Evolutionary conservation across 441 rosid genomes (phyloP).

Genomic region (Pelargonium myrrhifolium): DNA sequence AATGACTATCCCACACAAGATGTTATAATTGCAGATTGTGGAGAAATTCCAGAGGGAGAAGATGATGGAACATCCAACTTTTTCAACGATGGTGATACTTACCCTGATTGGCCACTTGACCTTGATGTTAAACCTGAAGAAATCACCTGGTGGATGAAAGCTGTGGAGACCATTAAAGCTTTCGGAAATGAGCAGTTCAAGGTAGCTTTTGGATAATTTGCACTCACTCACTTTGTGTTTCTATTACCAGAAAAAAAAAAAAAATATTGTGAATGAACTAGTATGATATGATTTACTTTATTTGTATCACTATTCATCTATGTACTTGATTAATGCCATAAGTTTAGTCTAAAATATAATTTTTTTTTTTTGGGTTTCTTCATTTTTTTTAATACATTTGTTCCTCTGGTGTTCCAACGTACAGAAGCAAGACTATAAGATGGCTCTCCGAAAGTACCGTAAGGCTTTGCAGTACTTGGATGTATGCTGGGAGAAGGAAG

Average conservation of each 20-base stretch:
- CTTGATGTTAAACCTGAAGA: not conserved
- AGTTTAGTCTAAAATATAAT: no score
- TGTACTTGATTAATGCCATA: no score
- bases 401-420: not conserved
- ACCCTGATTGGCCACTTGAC: not conserved
- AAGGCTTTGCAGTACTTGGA: not conserved
- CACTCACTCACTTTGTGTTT: not conserved
- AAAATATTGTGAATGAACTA: not conserved
- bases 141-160: not conserved
- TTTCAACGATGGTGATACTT: not conserved
- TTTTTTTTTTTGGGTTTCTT: no score
- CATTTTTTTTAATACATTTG: no score
- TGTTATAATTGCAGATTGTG: conserved; percentile 71
- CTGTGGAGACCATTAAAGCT: not conserved
- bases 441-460: not conserved
- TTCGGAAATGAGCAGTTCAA: not conserved
- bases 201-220: not conserved
- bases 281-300: no score
- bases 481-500: not conserved
- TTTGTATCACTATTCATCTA: no score
- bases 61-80: not conserved
- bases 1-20: conserved; percentile 68
- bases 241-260: not conserved
- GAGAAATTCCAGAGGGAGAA: conserved; percentile 47
- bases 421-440: not conserved